Base-by-base conservation (phyloP, 768 basidiomycete species). In the Rhizopogon salebrosus region DNA sequence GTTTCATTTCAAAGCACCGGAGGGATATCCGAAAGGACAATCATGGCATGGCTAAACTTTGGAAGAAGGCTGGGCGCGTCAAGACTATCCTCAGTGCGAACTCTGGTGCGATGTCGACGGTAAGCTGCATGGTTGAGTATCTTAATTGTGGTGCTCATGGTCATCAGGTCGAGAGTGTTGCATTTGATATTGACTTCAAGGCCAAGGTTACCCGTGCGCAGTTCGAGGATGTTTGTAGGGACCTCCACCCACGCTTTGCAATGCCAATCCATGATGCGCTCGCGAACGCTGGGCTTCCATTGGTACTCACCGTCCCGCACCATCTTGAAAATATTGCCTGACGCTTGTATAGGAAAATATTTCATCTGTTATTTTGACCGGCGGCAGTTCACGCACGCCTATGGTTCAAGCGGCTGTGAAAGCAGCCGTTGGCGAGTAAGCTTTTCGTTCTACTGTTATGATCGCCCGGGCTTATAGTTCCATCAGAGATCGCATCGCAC, bases 11-110 rank as follows among this genome's bases (percentile, higher is more conserved):
- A 46, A 89, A 87, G 69, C 74, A 87, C 54, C 80, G 80, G 60
- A 79, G 71, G 65, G 83, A 85, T 56, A 79, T 93, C 35, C 78
- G 81, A 26, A 74, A 75, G 57, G 90, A 95, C 63, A 83, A 84
- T 64, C 79, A 84, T 51, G 95, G 87, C 1, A 88, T 97, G 86
- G 89, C 91, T 4, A 95, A 95, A 69, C 72, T 98, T 6, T 88
- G 91, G 83, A 95, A 95, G 66, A 97, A 99, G 70, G 92, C 95
- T 1, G 82, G 80, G 16, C 80, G 95, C 54, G 80, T 98, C 60
- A 99, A 98, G 74, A 78, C 84, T 7, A 88, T 99, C 58, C 71
- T 99, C 55, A 97, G 93, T 66, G 97, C 95, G 35, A 99, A 99
- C 63, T 75, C 76, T 13, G 94, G 95, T 29, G 87, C 87, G 7